These are phyloP conservation scores for Aspergillus glaucus DNA, from an alignment of 2,329 filamentous ascomycete genomes.

Conservation along the genomic window DNA sequence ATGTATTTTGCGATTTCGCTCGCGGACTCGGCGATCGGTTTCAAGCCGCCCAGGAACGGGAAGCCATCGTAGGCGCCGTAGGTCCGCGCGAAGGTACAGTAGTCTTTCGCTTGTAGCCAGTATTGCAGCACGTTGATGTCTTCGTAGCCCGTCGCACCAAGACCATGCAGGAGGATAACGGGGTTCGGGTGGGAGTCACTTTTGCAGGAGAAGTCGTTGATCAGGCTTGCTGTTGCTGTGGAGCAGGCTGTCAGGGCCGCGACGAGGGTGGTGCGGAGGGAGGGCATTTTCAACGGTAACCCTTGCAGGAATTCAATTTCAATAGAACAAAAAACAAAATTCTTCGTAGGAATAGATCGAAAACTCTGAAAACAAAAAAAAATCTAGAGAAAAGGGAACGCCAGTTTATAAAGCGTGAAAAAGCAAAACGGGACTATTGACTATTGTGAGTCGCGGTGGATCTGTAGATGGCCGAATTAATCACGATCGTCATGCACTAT, in stretches of 20 bases:
- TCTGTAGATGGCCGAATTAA: not conserved
- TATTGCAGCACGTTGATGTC: slow-evolving; percentile 31
- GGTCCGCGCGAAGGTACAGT: slow-evolving; percentile 39
- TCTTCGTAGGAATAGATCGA: not conserved
- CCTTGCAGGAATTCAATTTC: not conserved
- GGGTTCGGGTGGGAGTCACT: slow-evolving; percentile 24
- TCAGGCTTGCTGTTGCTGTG: slow-evolving; percentile 11
- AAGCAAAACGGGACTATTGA: not conserved
- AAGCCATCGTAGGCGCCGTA: slow-evolving; percentile 36
- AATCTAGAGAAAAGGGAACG: not conserved
- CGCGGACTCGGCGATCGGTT: slow-evolving; percentile 33
- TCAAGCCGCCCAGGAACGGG: slow-evolving; percentile 34
- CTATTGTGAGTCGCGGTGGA: not conserved
- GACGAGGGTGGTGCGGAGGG: slow-evolving; percentile 6
- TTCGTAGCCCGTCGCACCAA: slow-evolving; percentile 33
- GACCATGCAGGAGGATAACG: slow-evolving; percentile 31
- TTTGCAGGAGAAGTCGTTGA: slow-evolving; percentile 32
- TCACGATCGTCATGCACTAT: not conserved
- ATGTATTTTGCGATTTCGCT: slow-evolving; percentile 37
- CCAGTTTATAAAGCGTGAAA: not conserved
- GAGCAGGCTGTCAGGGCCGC: slow-evolving; percentile 4
- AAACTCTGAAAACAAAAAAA: not conserved
- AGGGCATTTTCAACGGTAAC: not conserved
- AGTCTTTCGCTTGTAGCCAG: slow-evolving; percentile 32
- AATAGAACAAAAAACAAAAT: not conserved